These are phyloP conservation scores for Coleophoma eucalyptorum DNA, from an alignment of 2,329 filamentous ascomycete species.

Conservation along the genomic window DNA sequence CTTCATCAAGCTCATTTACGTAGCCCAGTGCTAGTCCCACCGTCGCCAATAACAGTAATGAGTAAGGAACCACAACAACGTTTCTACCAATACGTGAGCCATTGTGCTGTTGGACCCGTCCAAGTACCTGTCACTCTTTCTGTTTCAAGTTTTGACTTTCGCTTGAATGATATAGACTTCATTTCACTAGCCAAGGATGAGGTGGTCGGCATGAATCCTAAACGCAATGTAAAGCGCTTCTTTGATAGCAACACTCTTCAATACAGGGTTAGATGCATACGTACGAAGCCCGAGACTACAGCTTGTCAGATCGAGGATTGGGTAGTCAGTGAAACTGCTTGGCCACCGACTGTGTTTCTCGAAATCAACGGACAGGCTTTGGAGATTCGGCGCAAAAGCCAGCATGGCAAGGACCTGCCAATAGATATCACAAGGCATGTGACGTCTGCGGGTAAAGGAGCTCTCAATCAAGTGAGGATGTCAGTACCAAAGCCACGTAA, in stretches of 20 bases:
- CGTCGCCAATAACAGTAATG: constrained; percentile 15
- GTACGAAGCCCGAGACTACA: constrained; percentile 16
- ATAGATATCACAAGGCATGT: constrained; percentile 63
- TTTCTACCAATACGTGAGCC: constrained; percentile 53
- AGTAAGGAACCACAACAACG: constrained; percentile 16
- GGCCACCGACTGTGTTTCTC: constrained; percentile 70
- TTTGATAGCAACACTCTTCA: constrained; percentile 48
- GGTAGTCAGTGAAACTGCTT: constrained; percentile 59
- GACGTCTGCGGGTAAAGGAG: constrained; percentile 5
- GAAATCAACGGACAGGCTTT: constrained; percentile 60
- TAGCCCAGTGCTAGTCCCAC: constrained; percentile 40
- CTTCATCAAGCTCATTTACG: constrained; percentile 56
- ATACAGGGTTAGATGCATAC: constrained; percentile 67
- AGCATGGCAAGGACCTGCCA: constrained; percentile 73
- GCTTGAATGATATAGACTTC: constrained; percentile 14
- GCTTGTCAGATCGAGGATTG: constrained; percentile 45
- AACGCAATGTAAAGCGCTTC: constrained; percentile 27
- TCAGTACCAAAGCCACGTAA: constrained; percentile 17
- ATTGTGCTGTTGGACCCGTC: constrained; percentile 44
- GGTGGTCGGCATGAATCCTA: constrained; percentile 6
- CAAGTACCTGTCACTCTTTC: constrained; percentile 21
- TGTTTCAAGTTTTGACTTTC: constrained; percentile 31
- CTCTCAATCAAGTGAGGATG: constrained; percentile 13
- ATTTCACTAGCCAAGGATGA: constrained; percentile 19
- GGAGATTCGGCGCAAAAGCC: constrained; percentile 59